phyloP scores from a whole-genome alignment of 495 filamentous ascomycete genomes.

The Lophiostoma macrostomum region DNA sequence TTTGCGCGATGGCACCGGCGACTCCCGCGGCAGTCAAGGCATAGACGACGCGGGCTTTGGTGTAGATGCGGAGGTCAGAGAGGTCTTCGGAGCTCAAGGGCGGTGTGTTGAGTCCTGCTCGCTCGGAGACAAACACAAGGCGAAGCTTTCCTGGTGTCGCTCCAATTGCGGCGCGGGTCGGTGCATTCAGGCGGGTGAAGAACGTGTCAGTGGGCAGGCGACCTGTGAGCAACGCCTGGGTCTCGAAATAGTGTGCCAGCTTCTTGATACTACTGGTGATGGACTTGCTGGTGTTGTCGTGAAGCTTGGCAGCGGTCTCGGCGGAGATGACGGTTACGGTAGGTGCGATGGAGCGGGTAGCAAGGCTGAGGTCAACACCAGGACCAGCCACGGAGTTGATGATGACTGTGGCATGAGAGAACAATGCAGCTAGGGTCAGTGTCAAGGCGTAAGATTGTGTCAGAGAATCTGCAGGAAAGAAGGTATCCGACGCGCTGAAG shows the following conservation, averaged over 20 bases:
- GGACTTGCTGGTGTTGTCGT: slow-evolving; percentile 52
- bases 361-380: slow-evolving; percentile 64
- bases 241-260: slow-evolving; percentile 66
- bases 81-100: slow-evolving; percentile 63
- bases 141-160: slow-evolving; percentile 70
- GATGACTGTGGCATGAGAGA: slow-evolving; percentile 77
- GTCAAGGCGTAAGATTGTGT: slow-evolving; percentile 74
- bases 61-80: slow-evolving; percentile 76
- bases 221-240: slow-evolving; percentile 65
- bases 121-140: slow-evolving; percentile 65
- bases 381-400: slow-evolving; percentile 80
- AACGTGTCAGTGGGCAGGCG: slow-evolving; percentile 67
- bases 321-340: slow-evolving; percentile 82
- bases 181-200: slow-evolving; percentile 60
- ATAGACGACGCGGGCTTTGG: slow-evolving; percentile 77
- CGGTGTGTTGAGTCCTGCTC: slow-evolving; percentile 49
- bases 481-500: slow-evolving; percentile 68
- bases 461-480: slow-evolving; percentile 84
- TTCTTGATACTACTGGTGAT: slow-evolving; percentile 53
- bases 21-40: slow-evolving; percentile 77
- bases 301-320: slow-evolving; percentile 64
- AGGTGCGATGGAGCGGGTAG: slow-evolving; percentile 69
- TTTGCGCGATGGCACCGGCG: slow-evolving; percentile 81
- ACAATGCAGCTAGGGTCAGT: slow-evolving; percentile 78
- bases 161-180: slow-evolving; percentile 59